A percentile compares a stretch with the other conserved stretches of the same genome.
Evolutionary conservation across 2,329 filamentous ascomycete species (phyloP).

Genomic region (Rutstroemia sp.): DNA sequence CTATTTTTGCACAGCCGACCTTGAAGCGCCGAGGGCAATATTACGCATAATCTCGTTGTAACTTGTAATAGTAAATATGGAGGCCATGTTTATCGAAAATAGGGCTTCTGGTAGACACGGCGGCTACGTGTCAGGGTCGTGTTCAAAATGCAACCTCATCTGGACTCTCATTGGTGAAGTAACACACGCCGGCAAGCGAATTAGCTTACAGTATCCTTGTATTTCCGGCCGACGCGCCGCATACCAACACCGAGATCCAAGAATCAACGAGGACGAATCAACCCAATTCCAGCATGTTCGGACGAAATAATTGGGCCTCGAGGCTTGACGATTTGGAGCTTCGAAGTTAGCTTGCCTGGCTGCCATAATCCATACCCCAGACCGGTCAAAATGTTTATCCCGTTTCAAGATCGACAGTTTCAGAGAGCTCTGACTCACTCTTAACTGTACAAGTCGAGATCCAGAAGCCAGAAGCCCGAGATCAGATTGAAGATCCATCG

Average conservation of each 20-base stretch:
- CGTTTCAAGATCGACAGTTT: conserved; percentile 27
- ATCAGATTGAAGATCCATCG: neutral
- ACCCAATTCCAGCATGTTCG: neutral
- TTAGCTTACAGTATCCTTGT: neutral
- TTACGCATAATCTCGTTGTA: neutral
- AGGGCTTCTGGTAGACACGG: conserved; percentile 8
- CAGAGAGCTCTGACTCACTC: conserved; percentile 24
- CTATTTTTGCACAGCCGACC: conserved; percentile 21
- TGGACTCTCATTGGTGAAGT: conserved; percentile 15
- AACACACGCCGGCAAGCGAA: conserved; percentile 20
- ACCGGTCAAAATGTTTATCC: conserved; percentile 18
- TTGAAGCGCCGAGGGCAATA: conserved; percentile 16
- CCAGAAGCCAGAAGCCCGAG: no score
- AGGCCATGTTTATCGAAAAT: neutral
- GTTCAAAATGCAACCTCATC: conserved; percentile 15
- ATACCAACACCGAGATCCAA: conserved; percentile 13
- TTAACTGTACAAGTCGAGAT: conserved; percentile 9
- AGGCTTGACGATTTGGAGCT: neutral
- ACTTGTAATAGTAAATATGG: neutral
- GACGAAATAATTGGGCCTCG: neutral
- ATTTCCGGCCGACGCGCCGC: conserved; percentile 20
- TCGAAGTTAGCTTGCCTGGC: neutral
- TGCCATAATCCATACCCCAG: conserved; percentile 7
- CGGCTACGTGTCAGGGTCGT: conserved; percentile 27
- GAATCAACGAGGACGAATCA: conserved; percentile 8